phyloP scores from a whole-genome alignment of 225 moss, liverwort and hornwort genomes.

The Takakia lepidozioides region DNA sequence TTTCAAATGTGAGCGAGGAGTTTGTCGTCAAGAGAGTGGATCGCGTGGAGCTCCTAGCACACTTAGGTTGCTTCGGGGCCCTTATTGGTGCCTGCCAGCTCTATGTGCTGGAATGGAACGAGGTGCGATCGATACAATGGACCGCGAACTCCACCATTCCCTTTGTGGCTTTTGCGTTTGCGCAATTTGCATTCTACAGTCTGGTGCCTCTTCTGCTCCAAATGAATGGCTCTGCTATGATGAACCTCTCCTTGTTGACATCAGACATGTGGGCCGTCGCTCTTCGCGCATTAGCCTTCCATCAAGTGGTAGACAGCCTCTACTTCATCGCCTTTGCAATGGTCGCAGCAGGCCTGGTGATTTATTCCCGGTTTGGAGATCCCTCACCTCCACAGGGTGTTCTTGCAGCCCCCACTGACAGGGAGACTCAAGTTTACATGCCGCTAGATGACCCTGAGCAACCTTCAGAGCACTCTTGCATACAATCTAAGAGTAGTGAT shows the following conservation, averaged over 20 bases:
- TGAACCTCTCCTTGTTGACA: constrained; percentile 84
- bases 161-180: constrained; percentile 35
- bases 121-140: constrained; percentile 26
- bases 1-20: constrained; percentile 87
- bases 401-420: too few relatives aligned
- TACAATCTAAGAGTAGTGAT: too few relatives aligned
- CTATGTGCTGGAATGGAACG: constrained; percentile 26
- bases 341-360: constrained; percentile 32
- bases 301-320: constrained; percentile 46
- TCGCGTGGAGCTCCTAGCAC: constrained; percentile 65
- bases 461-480: too few relatives aligned
- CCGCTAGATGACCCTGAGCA: too few relatives aligned
- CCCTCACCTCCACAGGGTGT: too few relatives aligned
- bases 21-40: constrained; percentile 77
- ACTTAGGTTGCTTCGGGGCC: constrained; percentile 70
- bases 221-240: constrained; percentile 81
- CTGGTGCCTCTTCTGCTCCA: constrained; percentile 55
- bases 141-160: constrained; percentile 16
- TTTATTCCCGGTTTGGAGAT: constrained; percentile 35
- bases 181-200: constrained; percentile 54
- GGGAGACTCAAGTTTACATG: too few relatives aligned
- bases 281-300: constrained; percentile 61
- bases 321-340: constrained; percentile 52
- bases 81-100: constrained; percentile 72
- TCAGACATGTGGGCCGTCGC: constrained; percentile 96